These are phyloP conservation scores for Straminergon stramineum DNA, from an alignment of 225 moss, liverwort and hornwort species.

Conservation along the genomic window DNA sequence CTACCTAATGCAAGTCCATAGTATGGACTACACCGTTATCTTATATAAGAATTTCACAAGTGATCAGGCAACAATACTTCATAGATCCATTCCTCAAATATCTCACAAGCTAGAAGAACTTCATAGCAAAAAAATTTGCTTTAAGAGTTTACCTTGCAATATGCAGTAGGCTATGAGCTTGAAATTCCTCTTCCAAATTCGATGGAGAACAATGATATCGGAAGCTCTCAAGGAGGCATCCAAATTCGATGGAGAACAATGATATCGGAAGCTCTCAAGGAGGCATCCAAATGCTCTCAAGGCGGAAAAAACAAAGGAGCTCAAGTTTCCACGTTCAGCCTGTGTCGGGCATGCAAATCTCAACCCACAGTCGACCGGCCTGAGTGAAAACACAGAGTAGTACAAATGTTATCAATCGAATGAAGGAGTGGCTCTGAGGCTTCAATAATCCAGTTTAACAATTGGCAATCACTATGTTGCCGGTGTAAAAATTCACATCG, in stretches of 20 bases:
- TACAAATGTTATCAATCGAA: not conserved
- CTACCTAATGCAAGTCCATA: not conserved
- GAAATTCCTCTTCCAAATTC: not conserved
- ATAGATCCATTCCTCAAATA: not conserved
- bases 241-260: not conserved
- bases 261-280: not conserved
- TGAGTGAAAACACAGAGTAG: not conserved
- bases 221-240: not conserved
- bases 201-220: not conserved
- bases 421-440: not conserved
- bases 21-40: not conserved
- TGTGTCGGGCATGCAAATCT: not conserved
- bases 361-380: not conserved
- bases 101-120: not conserved
- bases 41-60: not conserved
- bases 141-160: not conserved
- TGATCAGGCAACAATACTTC: not conserved
- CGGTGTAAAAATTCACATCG: not conserved
- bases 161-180: not conserved
- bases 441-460: not conserved
- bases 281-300: not conserved
- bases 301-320: not conserved
- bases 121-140: not conserved
- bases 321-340: not conserved
- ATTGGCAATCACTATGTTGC: not conserved